These are phyloP conservation scores for Fagopyrum tataricum DNA, from an alignment of 148 eudicot genomes.

Conservation along the genomic window DNA sequence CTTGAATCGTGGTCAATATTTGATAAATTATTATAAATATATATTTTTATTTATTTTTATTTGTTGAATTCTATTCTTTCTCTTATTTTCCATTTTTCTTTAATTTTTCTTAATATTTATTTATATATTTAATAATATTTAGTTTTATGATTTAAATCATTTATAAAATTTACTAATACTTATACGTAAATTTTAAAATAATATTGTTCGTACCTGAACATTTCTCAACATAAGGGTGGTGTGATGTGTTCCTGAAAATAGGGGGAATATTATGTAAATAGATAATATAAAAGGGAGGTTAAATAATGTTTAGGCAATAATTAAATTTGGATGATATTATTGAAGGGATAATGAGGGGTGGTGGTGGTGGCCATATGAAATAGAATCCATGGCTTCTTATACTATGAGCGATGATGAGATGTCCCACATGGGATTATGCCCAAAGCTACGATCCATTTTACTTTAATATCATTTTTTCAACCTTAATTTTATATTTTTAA, in stretches of 20 bases:
- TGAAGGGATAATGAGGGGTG: neutral
- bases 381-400: slow-evolving; percentile 14
- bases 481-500: neutral
- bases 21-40: no score
- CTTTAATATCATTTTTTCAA: neutral
- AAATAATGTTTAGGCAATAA: neutral
- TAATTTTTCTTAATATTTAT: no score
- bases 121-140: no score
- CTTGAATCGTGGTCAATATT: no score
- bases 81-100: no score
- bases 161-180: no score
- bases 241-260: neutral
- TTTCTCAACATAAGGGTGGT: no score
- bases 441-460: slow-evolving; percentile 11
- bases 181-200: no score
- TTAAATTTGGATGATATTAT: neutral
- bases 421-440: slow-evolving; percentile 20
- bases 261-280: neutral
- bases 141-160: no score
- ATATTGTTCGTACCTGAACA: no score
- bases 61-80: no score
- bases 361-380: slow-evolving; percentile 4
- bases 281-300: neutral
- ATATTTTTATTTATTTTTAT: no score
- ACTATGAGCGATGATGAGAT: slow-evolving; percentile 18